These are phyloP conservation scores for Boechera retrofracta DNA, from an alignment of 345 rosid species.

Conservation along the genomic window DNA sequence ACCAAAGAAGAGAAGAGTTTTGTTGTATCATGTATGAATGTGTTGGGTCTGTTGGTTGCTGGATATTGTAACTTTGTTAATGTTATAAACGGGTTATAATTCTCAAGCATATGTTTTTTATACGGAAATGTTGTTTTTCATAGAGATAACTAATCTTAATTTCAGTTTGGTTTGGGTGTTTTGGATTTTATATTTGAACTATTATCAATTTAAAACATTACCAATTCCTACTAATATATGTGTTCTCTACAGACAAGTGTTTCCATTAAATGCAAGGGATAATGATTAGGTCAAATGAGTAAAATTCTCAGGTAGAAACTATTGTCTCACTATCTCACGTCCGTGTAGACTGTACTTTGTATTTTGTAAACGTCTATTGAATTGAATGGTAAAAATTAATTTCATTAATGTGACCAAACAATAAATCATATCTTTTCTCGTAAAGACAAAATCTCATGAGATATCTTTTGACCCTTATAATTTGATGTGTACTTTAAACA, in stretches of 20 bases:
- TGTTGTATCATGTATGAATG: slow-evolving; percentile 16
- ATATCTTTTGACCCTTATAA: slow-evolving; percentile 18
- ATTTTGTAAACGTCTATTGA: background rate
- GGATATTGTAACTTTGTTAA: slow-evolving; percentile 26
- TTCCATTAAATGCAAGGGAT: slow-evolving; percentile 27
- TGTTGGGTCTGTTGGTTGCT: slow-evolving; percentile 25
- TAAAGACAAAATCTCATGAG: slow-evolving; percentile 9
- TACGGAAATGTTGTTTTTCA: background rate
- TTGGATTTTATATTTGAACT: background rate
- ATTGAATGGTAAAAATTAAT: slow-evolving; percentile 16
- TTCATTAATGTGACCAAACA: slow-evolving; percentile 21
- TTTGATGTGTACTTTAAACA: background rate
- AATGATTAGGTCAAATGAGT: slow-evolving; percentile 26
- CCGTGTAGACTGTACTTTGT: background rate
- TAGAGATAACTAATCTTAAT: background rate
- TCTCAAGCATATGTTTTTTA: background rate
- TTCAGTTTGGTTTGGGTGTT: background rate
- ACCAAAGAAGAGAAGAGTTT: slow-evolving; percentile 30
- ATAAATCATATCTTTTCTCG: slow-evolving; percentile 21
- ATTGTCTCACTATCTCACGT: background rate
- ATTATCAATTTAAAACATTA: background rate
- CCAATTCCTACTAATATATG: background rate
- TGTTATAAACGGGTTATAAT: slow-evolving; percentile 21
- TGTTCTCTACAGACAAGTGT: background rate
- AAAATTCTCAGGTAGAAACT: slow-evolving; percentile 33